Evolutionary conservation across 2,329 filamentous ascomycete genomes (phyloP).

Genomic region (Curvularia hawaiiensis): DNA sequence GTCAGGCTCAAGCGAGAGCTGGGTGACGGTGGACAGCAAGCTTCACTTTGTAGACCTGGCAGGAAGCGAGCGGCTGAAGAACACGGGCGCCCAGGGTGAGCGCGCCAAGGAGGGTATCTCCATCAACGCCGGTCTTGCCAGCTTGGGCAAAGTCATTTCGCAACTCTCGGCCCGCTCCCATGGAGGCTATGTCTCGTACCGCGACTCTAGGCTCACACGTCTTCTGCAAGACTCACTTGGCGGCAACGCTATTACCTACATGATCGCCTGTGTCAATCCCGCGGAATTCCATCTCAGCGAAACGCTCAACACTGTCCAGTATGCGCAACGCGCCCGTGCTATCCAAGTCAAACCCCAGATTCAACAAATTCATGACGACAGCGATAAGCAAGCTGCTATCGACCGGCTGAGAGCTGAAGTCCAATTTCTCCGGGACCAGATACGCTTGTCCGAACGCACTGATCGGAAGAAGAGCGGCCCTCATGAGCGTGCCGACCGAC

Average conservation of each 20-base stretch:
- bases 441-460: constrained; percentile 77
- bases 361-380: constrained; percentile 85
- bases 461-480: constrained; percentile 62
- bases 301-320: constrained; percentile 94
- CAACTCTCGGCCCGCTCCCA: constrained; percentile 89
- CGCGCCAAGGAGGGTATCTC: constrained; percentile 95
- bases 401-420: constrained; percentile 94
- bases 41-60: constrained; percentile 98
- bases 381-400: constrained; percentile 92
- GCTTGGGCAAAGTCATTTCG: constrained; percentile 96
- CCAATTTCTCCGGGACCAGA: constrained; percentile 90
- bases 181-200: constrained; percentile 93
- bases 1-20: constrained; percentile 61
- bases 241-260: constrained; percentile 97
- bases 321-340: constrained; percentile 91
- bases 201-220: constrained; percentile 95
- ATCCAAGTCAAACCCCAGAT: constrained; percentile 98
- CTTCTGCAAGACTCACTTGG: constrained; percentile 95
- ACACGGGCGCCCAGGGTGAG: constrained; percentile 93
- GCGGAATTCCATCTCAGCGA: constrained; percentile 97
- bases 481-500: constrained; percentile 77
- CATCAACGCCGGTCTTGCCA: constrained; percentile 94
- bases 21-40: constrained; percentile 94
- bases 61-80: constrained; percentile 95
- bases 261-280: constrained; percentile 98